Evolutionary conservation across 148 eudicot genomes (phyloP).

Genomic region (Nepenthes mirabilis): DNA sequence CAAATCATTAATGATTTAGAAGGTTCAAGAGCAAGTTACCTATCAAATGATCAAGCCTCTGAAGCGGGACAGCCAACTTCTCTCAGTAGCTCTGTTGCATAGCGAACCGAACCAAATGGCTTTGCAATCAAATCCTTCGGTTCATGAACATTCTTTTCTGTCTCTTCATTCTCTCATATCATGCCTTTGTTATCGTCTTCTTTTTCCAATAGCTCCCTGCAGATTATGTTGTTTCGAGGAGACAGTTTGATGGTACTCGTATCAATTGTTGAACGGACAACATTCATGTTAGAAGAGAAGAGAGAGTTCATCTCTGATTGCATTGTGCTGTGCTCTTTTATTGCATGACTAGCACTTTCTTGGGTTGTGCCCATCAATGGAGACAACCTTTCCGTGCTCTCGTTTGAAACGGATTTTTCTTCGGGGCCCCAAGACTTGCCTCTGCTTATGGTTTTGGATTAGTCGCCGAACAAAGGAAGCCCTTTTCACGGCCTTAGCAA

Average conservation of each 20-base stretch:
- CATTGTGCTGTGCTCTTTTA: neutral
- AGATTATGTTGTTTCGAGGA: neutral
- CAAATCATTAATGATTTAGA: no score
- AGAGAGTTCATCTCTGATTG: neutral
- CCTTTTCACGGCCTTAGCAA: neutral
- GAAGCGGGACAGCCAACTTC: constrained; percentile 11
- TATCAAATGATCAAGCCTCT: neutral
- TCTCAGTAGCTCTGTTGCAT: constrained; percentile 13
- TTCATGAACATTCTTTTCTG: constrained; percentile 18
- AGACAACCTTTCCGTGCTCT: neutral
- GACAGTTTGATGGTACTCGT: neutral
- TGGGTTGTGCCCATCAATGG: neutral
- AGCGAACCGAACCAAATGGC: constrained; percentile 10
- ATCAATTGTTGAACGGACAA: neutral
- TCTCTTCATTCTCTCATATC: constrained; percentile 1
- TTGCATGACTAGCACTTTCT: neutral
- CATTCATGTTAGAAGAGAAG: neutral
- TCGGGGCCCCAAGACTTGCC: neutral
- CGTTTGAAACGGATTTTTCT: neutral
- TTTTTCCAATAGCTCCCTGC: neutral
- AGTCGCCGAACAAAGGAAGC: neutral
- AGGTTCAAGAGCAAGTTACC: neutral
- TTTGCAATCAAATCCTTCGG: constrained; percentile 41
- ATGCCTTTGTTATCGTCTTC: neutral
- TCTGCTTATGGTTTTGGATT: neutral